These are phyloP conservation scores for Dispira simplex DNA, from an alignment of 192 early-diverging fungal genomes.

Conservation along the genomic window DNA sequence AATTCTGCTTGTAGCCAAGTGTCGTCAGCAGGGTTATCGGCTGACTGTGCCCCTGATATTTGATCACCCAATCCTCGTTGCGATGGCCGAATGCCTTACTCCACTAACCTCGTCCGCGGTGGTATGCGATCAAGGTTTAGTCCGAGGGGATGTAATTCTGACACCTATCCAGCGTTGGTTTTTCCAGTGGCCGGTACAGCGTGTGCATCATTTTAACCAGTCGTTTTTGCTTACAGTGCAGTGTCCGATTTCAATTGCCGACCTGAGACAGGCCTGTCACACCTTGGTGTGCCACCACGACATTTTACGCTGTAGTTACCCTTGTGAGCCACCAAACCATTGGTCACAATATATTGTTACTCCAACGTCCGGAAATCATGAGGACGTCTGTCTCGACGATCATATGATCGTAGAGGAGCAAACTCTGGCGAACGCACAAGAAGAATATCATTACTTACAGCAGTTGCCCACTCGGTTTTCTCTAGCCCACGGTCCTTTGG, in stretches of 20 bases:
- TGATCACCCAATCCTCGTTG: neutral
- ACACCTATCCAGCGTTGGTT: conserved; percentile 11
- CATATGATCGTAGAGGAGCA: conserved; percentile 1
- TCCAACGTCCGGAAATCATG: neutral
- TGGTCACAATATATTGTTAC: conserved; percentile 3
- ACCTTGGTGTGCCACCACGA: conserved; percentile 1
- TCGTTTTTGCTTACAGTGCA: neutral
- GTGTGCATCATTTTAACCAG: conserved; percentile 9
- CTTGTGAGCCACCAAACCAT: neutral
- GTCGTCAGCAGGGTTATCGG: conserved; percentile 3
- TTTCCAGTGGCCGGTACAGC: neutral
- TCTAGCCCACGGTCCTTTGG: neutral
- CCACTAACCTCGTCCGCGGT: neutral
- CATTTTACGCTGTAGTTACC: neutral
- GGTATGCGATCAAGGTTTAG: neutral
- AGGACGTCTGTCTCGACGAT: neutral
- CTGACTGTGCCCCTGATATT: neutral
- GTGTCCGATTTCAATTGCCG: neutral
- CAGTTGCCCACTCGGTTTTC: neutral
- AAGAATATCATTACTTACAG: neutral
- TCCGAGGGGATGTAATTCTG: neutral
- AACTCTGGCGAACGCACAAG: neutral
- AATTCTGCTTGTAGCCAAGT: conserved; percentile 6
- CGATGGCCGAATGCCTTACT: neutral
- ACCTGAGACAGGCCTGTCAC: neutral